Conservation (phyloP, 768 basidiomycete genomes). For the Termitomyces sp. region DNA sequence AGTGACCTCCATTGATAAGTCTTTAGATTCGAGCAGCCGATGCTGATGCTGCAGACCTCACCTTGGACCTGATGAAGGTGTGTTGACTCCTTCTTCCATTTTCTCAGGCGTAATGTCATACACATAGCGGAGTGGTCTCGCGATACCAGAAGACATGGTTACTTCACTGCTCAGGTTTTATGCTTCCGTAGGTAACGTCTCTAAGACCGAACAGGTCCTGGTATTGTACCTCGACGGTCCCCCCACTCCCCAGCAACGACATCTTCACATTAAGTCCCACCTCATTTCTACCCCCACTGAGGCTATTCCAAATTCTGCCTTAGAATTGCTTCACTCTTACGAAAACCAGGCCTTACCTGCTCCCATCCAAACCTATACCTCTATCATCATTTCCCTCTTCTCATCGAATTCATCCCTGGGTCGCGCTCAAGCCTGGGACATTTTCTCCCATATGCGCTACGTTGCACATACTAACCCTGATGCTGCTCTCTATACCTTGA, state of each 20-base stretch:
- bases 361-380: conserved; percentile 72
- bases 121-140: conserved; percentile 36
- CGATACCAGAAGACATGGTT: conserved; percentile 38
- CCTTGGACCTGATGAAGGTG: conserved; percentile 56
- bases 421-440: conserved; percentile 86
- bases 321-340: conserved; percentile 66
- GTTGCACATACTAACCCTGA: conserved; percentile 85
- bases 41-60: conserved; percentile 40
- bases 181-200: conserved; percentile 41
- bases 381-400: conserved; percentile 58
- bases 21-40: conserved; percentile 47
- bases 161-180: conserved; percentile 47
- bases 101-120: not conserved
- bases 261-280: conserved; percentile 71
- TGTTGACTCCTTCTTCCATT: not conserved
- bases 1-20: conserved; percentile 2
- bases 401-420: conserved; percentile 44
- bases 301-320: conserved; percentile 56
- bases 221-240: conserved; percentile 32
- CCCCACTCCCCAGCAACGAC: conserved; percentile 55
- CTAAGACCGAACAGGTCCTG: conserved; percentile 42
- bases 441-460: conserved; percentile 95
- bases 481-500: conserved; percentile 65
- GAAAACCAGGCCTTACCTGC: conserved; percentile 61
- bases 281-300: conserved; percentile 44